phyloP scores from a whole-genome alignment of 805 yeast genomes.

The Saturnispora sanitii region DNA sequence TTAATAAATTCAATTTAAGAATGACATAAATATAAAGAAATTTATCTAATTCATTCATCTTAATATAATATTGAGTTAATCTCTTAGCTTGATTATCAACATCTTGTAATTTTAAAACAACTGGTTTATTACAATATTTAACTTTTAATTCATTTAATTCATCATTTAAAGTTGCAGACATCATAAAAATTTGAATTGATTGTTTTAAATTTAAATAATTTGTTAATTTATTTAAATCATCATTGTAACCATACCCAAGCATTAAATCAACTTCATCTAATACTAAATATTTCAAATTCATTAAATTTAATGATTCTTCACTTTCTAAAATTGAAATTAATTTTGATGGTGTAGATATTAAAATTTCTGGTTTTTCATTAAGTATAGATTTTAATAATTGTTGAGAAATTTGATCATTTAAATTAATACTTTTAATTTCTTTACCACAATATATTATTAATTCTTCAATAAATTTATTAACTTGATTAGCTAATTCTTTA shows the following conservation, averaged over 20 bases:
- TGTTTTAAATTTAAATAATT: conserved; percentile 59
- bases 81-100: conserved; percentile 44
- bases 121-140: conserved; percentile 76
- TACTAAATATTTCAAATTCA: conserved; percentile 57
- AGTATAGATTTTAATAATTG: conserved; percentile 63
- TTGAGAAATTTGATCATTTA: conserved; percentile 52
- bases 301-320: conserved; percentile 37
- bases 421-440: conserved; percentile 52
- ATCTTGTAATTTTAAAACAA: conserved; percentile 69
- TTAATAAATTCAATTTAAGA: conserved; percentile 75
- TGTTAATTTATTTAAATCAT: conserved; percentile 64
- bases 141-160: conserved; percentile 70
- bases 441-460: conserved; percentile 64
- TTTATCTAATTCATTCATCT: conserved; percentile 82
- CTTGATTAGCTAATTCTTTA: conserved; percentile 84
- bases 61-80: conserved; percentile 77
- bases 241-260: conserved; percentile 81
- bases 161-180: conserved; percentile 92
- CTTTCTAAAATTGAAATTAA: conserved; percentile 47
- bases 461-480: conserved; percentile 56
- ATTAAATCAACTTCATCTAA: conserved; percentile 94
- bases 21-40: conserved; percentile 85
- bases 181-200: conserved; percentile 76
- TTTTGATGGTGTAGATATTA: conserved; percentile 82
- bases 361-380: conserved; percentile 65